A percentile compares a stretch with the other conserved stretches of the same genome.
These are phyloP conservation scores for Blastomyces percursus DNA, from an alignment of 2,329 filamentous ascomycete species.

Conservation along the genomic window DNA sequence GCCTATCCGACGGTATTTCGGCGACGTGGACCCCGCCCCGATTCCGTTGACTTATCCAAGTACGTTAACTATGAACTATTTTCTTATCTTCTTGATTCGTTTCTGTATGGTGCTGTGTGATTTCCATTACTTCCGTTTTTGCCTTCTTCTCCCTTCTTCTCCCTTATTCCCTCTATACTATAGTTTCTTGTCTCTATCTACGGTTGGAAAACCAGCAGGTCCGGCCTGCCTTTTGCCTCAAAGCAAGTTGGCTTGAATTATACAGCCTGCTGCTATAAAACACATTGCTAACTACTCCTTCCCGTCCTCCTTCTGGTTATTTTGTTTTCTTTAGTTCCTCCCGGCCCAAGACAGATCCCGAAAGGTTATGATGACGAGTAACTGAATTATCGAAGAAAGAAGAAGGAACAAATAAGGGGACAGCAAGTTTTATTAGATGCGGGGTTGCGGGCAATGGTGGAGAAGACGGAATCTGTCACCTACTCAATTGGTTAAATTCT, in stretches of 20 bases:
- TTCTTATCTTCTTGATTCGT: not conserved
- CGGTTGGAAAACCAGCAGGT: not conserved
- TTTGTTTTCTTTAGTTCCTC: conserved; percentile 35
- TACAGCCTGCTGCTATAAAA: not conserved
- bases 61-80: conserved; percentile 41
- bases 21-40: conserved; percentile 58
- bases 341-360: conserved; percentile 36
- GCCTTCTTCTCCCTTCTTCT: not conserved
- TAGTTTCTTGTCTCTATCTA: not conserved
- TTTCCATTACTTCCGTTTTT: not conserved
- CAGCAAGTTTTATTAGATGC: no score
- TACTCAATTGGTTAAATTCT: not conserved
- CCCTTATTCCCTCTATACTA: not conserved
- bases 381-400: conserved; percentile 2
- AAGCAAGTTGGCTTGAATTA: not conserved
- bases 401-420: no score
- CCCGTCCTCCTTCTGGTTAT: not conserved
- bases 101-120: not conserved
- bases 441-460: not conserved
- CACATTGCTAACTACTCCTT: not conserved
- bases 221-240: not conserved
- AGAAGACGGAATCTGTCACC: not conserved
- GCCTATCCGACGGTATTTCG: conserved; percentile 59
- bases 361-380: conserved; percentile 39
- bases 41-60: conserved; percentile 88